Percentiles rank a stretch among this genome's conserved stretches.
Conservation (phyloP, 139 green algal genomes). For the Auxenochlorella pyrenoidosa region DNA sequence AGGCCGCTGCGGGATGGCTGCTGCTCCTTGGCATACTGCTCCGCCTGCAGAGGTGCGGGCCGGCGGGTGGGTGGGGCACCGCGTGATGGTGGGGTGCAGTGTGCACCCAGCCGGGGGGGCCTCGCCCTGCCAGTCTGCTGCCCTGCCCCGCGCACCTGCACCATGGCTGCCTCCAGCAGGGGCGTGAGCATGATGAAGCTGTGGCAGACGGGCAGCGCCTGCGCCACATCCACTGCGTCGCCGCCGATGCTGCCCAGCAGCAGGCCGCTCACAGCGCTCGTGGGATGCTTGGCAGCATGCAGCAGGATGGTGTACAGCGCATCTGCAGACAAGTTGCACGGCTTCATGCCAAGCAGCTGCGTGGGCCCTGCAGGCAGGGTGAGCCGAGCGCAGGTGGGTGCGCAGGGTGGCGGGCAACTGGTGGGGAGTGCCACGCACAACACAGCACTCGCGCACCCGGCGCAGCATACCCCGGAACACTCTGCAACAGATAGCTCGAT, state of each 20-base stretch:
- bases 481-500: too few relatives aligned
- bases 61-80: not conserved
- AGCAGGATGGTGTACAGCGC: constrained; percentile 63
- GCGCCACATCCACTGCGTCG: constrained; percentile 25
- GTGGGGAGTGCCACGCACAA: too few relatives aligned
- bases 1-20: constrained; percentile 9
- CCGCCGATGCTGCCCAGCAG: constrained; percentile 52
- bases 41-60: constrained; percentile 39
- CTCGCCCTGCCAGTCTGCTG: not conserved
- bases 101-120: too few relatives aligned
- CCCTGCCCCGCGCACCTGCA: constrained; percentile 45
- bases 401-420: not conserved
- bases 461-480: too few relatives aligned
- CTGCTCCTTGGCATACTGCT: constrained; percentile 39
- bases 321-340: constrained; percentile 13
- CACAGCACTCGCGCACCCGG: too few relatives aligned
- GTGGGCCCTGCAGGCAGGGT: not conserved
- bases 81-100: not conserved
- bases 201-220: constrained; percentile 78
- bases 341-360: not conserved
- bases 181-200: constrained; percentile 61
- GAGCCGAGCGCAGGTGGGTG: not conserved
- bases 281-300: constrained; percentile 70
- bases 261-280: constrained; percentile 58
- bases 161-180: constrained; percentile 66